Base-by-base conservation (phyloP, 1,284 basidiomycete species). In the Cutaneotrichosporon cavernicola region DNA sequence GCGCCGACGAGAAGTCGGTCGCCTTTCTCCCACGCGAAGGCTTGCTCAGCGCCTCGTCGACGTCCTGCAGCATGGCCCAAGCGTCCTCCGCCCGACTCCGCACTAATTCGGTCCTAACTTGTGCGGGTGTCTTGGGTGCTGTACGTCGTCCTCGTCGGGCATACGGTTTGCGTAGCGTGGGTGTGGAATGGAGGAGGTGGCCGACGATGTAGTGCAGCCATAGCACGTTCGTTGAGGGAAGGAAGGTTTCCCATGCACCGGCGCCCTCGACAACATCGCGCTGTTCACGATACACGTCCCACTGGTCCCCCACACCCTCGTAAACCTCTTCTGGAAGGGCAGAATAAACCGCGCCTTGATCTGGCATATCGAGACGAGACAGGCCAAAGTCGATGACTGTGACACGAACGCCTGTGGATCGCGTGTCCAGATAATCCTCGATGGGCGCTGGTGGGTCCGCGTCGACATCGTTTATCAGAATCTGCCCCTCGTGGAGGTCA, bases 401-500 rank as follows among this genome's bases (percentile, higher is more conserved):
- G 5, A 88, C 88, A 68, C 85, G 82, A 4, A 96, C 84, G 11
- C 90, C 90, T 68, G 76, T 74, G 18, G 56, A 55, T 84, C 81
- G 26, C 75, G 78, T 56, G 80, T 63, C 49, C 58, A 70, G 67
- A 58, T 68, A 67, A 62, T 68, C 13, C 61, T 60, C 30, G 40
- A 63, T 43, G 46, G 58, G 40, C 43, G 82, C 31, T 71, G 70
- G 9, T 53, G 58, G 43, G 49, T 82, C 31, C 71, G 70, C 7
- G 70, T 62, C 52, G 75, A 52, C 18, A 36, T 63, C n/a, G 4
- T 83, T 53, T 56, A 99, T 87, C 11, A 99, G 85, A 57, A 99
- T 90, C 79, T 99, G 97, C n/a, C 96, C 96, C 87, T 93, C 93
- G 75, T 99, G 96, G 40, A 99, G 84, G 78, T 99, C 96, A 21